A percentile compares a stretch with the other conserved stretches of the same genome.
phyloP scores from a whole-genome alignment of 129 eudicot species.

The Solidago caesia region DNA sequence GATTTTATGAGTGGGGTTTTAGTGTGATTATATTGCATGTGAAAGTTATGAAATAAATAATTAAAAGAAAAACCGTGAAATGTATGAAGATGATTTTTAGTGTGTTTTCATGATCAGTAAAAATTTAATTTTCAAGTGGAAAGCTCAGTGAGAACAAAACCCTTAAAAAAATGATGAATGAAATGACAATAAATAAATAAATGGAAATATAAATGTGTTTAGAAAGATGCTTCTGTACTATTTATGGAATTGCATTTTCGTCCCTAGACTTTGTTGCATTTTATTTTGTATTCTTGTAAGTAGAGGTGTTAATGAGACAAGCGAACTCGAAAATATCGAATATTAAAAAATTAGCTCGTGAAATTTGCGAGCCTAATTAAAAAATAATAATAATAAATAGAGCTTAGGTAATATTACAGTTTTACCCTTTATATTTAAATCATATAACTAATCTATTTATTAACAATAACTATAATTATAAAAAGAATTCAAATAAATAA shows the following conservation, averaged over 20 bases:
- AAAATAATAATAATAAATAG: too few relatives aligned
- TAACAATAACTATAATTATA: too few relatives aligned
- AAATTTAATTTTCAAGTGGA: conserved; percentile 8
- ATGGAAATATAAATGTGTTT: not conserved
- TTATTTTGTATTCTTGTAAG: not conserved
- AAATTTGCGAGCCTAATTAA: too few relatives aligned
- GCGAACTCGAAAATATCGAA: too few relatives aligned
- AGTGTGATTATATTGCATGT: not conserved
- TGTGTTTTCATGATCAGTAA: conserved; percentile 12
- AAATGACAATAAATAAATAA: too few relatives aligned
- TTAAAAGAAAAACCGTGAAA: conserved; percentile 4
- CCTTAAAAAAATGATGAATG: conserved; percentile 5
- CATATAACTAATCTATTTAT: too few relatives aligned
- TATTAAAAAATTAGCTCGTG: too few relatives aligned
- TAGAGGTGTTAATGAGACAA: too few relatives aligned
- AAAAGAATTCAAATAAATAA: too few relatives aligned
- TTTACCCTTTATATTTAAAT: too few relatives aligned
- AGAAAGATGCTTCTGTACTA: conserved; percentile 2
- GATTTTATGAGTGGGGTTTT: conserved; percentile 10
- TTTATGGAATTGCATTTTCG: conserved; percentile 4
- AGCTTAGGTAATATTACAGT: too few relatives aligned
- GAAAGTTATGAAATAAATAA: not conserved
- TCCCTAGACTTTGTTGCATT: not conserved
- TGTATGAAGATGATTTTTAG: not conserved
- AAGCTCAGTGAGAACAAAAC: not conserved